phyloP scores from a whole-genome alignment of 1,284 basidiomycete species.

The Ustilago hordei region DNA sequence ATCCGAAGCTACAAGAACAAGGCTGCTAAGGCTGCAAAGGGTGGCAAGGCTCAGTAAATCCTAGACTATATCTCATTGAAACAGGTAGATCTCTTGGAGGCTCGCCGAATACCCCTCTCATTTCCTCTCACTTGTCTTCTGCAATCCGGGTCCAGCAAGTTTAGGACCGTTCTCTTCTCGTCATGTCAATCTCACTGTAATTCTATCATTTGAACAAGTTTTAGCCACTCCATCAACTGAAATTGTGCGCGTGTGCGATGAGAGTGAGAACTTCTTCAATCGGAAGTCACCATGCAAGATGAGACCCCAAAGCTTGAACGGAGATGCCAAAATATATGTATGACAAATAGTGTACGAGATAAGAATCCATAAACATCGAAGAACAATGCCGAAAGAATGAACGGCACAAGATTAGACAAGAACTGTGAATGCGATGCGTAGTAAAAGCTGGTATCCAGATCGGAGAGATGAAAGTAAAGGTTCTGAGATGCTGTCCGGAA shows the following conservation, averaged over 20 bases:
- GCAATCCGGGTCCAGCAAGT: not conserved
- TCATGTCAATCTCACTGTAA: constrained; percentile 12
- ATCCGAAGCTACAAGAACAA: constrained; percentile 52
- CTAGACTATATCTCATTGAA: not conserved
- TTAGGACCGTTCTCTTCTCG: not conserved
- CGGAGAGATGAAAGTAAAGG: not conserved
- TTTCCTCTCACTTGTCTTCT: not conserved
- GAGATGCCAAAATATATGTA: not conserved
- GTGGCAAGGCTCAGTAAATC: constrained; percentile 34
- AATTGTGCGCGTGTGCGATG: not conserved
- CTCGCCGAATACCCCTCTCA: not conserved
- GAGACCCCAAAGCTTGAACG: not conserved
- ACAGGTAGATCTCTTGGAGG: not conserved
- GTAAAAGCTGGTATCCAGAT: not conserved
- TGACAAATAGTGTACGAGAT: not conserved
- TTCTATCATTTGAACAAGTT: constrained; percentile 6
- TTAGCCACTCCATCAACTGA: not conserved
- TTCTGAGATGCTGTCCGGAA: too few species aligned
- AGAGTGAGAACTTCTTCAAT: not conserved
- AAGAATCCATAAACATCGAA: not conserved
- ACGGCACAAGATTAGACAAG: not conserved
- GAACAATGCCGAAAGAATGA: not conserved
- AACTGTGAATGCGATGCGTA: not conserved
- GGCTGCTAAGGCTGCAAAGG: constrained; percentile 28
- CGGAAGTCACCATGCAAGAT: not conserved